These are phyloP conservation scores for Strobilomyces dryophilus DNA, from an alignment of 768 basidiomycete species.

Conservation along the genomic window DNA sequence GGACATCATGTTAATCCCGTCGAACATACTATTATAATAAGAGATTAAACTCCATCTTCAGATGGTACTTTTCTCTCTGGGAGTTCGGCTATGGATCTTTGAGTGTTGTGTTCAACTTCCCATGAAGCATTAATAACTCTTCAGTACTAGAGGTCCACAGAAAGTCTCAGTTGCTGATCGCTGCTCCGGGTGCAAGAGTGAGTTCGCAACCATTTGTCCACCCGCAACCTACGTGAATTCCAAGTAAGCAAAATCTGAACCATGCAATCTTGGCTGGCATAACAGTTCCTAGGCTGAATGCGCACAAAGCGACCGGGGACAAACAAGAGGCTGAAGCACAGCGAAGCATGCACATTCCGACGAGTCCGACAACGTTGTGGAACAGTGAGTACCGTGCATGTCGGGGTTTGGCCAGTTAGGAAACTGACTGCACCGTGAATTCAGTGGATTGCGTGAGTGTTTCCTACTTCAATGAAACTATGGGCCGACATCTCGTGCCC, in stretches of 20 bases:
- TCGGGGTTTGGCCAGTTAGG: too few relatives aligned
- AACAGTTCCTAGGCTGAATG: conserved; percentile 10
- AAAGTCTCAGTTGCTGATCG: conserved; percentile 1
- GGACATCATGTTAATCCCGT: too few relatives aligned
- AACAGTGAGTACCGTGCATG: background rate
- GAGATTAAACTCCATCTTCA: too few relatives aligned
- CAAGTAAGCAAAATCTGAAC: conserved; percentile 11
- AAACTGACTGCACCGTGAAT: too few relatives aligned
- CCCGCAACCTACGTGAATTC: conserved; percentile 21
- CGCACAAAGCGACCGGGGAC: conserved; percentile 17
- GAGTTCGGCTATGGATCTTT: background rate
- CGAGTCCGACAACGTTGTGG: conserved; percentile 12
- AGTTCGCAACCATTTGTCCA: background rate
- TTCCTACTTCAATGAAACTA: too few relatives aligned
- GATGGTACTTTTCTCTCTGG: too few relatives aligned
- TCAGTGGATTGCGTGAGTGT: too few relatives aligned
- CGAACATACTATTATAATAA: too few relatives aligned
- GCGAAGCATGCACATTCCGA: conserved; percentile 14
- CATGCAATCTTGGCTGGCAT: background rate
- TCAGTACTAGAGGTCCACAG: conserved; percentile 9
- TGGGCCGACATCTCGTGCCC: too few relatives aligned
- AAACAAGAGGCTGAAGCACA: background rate
- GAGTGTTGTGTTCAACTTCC: background rate
- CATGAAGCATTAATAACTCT: background rate
- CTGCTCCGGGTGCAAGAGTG: conserved; percentile 17